These are phyloP conservation scores for Microcyclospora tardicrescens DNA, from an alignment of 2,329 filamentous ascomycete genomes.

Conservation along the genomic window DNA sequence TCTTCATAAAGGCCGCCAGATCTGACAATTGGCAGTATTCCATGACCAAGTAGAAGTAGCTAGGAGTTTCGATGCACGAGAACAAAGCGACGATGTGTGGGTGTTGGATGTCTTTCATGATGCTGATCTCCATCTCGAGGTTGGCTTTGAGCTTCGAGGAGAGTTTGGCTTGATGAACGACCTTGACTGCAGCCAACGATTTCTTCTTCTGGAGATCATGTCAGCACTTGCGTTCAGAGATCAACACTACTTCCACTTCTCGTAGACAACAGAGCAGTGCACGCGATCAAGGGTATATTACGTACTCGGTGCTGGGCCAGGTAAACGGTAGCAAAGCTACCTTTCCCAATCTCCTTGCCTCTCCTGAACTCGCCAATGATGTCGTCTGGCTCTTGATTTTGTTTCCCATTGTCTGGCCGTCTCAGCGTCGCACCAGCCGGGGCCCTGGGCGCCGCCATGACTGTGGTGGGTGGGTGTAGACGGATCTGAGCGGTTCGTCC, in stretches of 20 bases:
- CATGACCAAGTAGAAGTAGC: constrained; percentile 94
- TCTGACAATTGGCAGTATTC: constrained; percentile 96
- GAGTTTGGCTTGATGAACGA: constrained; percentile 76
- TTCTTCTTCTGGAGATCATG: constrained; percentile 50
- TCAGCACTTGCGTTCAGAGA: constrained; percentile 5
- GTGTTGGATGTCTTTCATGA: constrained; percentile 84
- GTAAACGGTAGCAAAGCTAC: constrained; percentile 95
- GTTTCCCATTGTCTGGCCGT: constrained; percentile 8
- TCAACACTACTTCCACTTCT: background rate
- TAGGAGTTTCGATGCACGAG: constrained; percentile 76
- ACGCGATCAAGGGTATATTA: background rate
- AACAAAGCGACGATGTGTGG: constrained; percentile 95
- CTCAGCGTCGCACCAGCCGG: too few relatives aligned
- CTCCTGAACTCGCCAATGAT: constrained; percentile 66
- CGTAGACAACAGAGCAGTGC: background rate
- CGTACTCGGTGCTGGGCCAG: constrained; percentile 24
- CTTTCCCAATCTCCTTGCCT: constrained; percentile 84
- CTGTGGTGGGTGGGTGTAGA: too few relatives aligned
- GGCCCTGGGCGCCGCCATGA: too few relatives aligned
- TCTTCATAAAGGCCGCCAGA: constrained; percentile 90
- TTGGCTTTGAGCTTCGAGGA: constrained; percentile 97
- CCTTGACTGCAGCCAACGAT: constrained; percentile 87
- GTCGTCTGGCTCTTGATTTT: constrained; percentile 21
- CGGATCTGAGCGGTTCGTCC: too few relatives aligned
- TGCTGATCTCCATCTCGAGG: constrained; percentile 87